These are phyloP conservation scores for Talaromyces adpressus DNA, from an alignment of 495 filamentous ascomycete species.

Conservation along the genomic window DNA sequence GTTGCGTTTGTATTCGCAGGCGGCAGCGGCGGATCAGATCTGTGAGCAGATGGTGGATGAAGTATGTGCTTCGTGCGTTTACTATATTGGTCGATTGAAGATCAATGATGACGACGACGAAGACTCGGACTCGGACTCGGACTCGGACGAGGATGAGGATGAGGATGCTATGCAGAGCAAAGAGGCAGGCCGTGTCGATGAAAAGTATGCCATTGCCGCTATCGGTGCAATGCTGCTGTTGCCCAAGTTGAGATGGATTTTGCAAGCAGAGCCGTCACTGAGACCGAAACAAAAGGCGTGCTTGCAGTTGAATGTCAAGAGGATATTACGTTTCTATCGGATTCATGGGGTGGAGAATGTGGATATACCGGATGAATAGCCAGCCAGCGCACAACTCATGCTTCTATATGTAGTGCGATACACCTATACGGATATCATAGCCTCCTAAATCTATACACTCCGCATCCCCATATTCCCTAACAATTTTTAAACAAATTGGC, in stretches of 20 bases:
- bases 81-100: neutral
- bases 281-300: neutral
- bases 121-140: neutral
- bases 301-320: neutral
- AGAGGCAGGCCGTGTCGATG: neutral
- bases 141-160: neutral
- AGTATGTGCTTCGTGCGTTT: neutral
- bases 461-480: no score
- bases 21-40: neutral
- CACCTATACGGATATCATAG: no score
- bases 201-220: neutral
- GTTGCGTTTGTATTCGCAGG: neutral
- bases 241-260: neutral
- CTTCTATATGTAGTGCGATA: no score
- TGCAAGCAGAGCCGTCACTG: neutral
- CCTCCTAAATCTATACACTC: no score
- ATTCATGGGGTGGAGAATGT: neutral
- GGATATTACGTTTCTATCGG: neutral
- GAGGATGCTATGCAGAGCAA: neutral
- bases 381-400: no score
- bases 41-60: constrained; percentile 1
- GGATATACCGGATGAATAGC: neutral
- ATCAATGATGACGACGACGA: neutral
- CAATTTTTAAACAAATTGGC: no score
- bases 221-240: neutral